These are phyloP conservation scores for Tranzscheliella williamsii DNA, from an alignment of 1,284 basidiomycete genomes.

Conservation along the genomic window DNA sequence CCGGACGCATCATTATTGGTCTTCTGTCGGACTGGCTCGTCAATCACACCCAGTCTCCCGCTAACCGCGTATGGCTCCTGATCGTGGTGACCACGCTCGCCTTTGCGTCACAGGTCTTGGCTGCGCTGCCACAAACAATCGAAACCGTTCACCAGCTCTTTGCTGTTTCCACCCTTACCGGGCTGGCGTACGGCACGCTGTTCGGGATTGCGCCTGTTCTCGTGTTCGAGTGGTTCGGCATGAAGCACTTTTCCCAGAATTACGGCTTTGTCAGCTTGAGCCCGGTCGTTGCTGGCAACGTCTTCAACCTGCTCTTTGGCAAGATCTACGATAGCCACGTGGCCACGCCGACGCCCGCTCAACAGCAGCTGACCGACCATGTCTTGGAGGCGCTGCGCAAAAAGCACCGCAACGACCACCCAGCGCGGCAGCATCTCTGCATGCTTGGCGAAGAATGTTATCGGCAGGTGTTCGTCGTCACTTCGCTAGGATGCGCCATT, in stretches of 20 bases:
- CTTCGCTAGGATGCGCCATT: slow-evolving; percentile 33
- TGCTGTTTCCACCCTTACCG: slow-evolving; percentile 74
- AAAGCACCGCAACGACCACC: slow-evolving; percentile 2
- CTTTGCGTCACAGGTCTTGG: slow-evolving; percentile 47
- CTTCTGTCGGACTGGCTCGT: slow-evolving; percentile 70
- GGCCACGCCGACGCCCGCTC: neutral
- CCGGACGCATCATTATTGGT: slow-evolving; percentile 78
- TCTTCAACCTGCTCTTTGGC: slow-evolving; percentile 83
- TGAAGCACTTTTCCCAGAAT: slow-evolving; percentile 80
- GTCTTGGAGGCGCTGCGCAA: neutral
- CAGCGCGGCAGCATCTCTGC: slow-evolving; percentile 33
- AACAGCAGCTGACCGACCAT: neutral
- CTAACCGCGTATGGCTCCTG: slow-evolving; percentile 48
- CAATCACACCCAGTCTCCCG: slow-evolving; percentile 16
- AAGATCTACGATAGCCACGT: slow-evolving; percentile 55
- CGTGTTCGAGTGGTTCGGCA: slow-evolving; percentile 82
- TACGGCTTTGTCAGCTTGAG: slow-evolving; percentile 79
- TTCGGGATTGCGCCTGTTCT: slow-evolving; percentile 79
- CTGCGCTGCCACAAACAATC: slow-evolving; percentile 62
- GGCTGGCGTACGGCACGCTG: slow-evolving; percentile 75
- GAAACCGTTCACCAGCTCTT: slow-evolving; percentile 71
- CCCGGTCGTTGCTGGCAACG: slow-evolving; percentile 78
- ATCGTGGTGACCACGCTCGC: slow-evolving; percentile 52
- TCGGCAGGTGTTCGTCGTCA: slow-evolving; percentile 51
- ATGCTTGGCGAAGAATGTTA: slow-evolving; percentile 57